Percentiles rank a stretch among this genome's conserved stretches.
These are phyloP conservation scores for Notholithocarpus densiflorus DNA, from an alignment of 306 rosid genomes.

Conservation along the genomic window DNA sequence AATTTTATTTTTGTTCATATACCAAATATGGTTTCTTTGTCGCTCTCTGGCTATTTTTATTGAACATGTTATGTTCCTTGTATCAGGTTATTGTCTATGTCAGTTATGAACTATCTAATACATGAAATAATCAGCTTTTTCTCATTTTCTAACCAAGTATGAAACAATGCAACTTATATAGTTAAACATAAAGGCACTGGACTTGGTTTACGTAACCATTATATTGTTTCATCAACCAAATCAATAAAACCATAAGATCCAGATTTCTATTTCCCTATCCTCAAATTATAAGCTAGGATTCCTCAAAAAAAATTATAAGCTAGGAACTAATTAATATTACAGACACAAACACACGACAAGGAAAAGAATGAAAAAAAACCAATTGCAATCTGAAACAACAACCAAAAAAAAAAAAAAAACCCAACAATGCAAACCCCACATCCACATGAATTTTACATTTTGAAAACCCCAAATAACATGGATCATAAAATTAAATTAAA, in stretches of 20 bases:
- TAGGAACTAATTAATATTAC: neutral
- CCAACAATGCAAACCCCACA: neutral
- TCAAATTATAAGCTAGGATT: neutral
- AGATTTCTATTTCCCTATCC: too few relatives aligned
- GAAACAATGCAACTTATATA: neutral
- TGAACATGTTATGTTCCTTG: neutral
- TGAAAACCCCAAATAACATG: neutral
- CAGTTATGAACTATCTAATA: neutral
- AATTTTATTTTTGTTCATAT: constrained; percentile 9
- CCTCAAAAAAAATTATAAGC: neutral
- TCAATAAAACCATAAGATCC: neutral
- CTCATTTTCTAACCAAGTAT: neutral
- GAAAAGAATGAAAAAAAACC: too few relatives aligned
- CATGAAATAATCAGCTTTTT: neutral
- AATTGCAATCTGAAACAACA: too few relatives aligned
- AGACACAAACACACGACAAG: neutral
- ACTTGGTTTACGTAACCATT: neutral
- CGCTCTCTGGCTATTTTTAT: neutral
- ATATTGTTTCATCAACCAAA: neutral
- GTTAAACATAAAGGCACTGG: neutral
- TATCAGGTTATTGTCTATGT: neutral
- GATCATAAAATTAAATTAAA: neutral
- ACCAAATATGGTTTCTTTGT: constrained; percentile 3
- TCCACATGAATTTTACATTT: neutral
- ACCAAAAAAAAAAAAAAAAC: neutral